Conservation (phyloP, 148 eudicot genomes). For the Fallopia convolvulus region DNA sequence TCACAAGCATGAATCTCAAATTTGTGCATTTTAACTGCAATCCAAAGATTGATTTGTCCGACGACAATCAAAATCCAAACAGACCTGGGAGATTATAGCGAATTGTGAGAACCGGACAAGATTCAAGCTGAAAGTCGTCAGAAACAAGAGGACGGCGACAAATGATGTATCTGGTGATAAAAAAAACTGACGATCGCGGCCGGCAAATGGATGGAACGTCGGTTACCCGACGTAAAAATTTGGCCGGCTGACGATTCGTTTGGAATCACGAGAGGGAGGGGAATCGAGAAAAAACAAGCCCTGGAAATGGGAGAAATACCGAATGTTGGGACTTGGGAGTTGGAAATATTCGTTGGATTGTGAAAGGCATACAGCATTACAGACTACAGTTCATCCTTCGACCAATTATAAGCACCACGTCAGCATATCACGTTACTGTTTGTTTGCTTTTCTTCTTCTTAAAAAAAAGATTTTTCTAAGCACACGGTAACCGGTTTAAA, state of each 20-base stretch:
- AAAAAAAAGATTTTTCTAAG: too few species aligned
- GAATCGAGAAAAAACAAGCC: background rate
- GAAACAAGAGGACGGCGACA: background rate
- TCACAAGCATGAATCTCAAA: background rate
- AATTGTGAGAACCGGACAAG: background rate
- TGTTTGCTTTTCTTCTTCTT: too few species aligned
- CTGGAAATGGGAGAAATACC: background rate
- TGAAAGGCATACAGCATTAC: background rate
- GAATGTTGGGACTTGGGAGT: slow-evolving; percentile 1
- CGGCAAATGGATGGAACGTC: background rate
- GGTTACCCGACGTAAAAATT: background rate
- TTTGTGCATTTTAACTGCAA: background rate
- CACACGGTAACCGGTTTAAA: too few species aligned
- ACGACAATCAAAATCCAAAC: background rate
- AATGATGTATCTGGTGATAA: background rate
- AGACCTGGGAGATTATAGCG: background rate
- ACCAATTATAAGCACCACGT: too few species aligned
- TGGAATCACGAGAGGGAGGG: background rate
- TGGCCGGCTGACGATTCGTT: background rate
- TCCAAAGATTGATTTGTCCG: background rate
- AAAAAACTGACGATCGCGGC: background rate
- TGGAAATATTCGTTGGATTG: background rate
- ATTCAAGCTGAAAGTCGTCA: background rate
- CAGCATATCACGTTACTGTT: too few species aligned
- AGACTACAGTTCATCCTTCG: background rate